These are phyloP conservation scores for Triangularia setosa DNA, from an alignment of 2,329 filamentous ascomycete species.

Conservation along the genomic window DNA sequence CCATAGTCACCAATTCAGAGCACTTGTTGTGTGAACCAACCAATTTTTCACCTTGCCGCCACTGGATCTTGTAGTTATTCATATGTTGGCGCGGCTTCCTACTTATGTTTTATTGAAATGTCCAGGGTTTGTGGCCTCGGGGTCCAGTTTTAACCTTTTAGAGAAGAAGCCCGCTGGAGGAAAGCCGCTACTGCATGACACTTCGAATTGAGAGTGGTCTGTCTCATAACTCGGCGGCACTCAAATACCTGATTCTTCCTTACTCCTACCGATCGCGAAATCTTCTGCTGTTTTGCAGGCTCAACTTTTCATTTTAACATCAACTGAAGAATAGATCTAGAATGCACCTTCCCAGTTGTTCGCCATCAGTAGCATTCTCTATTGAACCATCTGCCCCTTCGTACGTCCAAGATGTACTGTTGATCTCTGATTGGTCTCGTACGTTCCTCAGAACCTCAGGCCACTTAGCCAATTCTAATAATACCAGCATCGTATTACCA, in stretches of 20 bases:
- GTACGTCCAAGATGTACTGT: too few relatives aligned
- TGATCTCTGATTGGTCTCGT: neutral
- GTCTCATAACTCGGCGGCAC: neutral
- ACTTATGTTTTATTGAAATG: neutral
- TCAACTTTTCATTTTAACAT: too few relatives aligned
- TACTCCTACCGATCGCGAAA: too few relatives aligned
- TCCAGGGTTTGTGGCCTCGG: neutral
- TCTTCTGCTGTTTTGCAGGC: too few relatives aligned
- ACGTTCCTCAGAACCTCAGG: neutral
- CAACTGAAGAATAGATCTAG: too few relatives aligned
- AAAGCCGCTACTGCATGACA: neutral
- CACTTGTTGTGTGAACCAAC: conserved; percentile 16
- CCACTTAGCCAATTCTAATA: neutral
- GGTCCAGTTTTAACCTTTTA: neutral
- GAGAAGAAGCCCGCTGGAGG: neutral
- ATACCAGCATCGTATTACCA: neutral
- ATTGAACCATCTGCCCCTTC: too few relatives aligned
- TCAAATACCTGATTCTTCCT: neutral
- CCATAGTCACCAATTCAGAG: conserved; percentile 28
- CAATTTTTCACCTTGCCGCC: neutral
- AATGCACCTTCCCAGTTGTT: too few relatives aligned
- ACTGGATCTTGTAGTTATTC: neutral
- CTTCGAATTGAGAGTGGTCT: neutral
- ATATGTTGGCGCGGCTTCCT: neutral
- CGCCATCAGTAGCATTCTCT: too few relatives aligned